Base-by-base conservation (phyloP, 2,329 filamentous ascomycete genomes). In the Paecilomyces sp. region DNA sequence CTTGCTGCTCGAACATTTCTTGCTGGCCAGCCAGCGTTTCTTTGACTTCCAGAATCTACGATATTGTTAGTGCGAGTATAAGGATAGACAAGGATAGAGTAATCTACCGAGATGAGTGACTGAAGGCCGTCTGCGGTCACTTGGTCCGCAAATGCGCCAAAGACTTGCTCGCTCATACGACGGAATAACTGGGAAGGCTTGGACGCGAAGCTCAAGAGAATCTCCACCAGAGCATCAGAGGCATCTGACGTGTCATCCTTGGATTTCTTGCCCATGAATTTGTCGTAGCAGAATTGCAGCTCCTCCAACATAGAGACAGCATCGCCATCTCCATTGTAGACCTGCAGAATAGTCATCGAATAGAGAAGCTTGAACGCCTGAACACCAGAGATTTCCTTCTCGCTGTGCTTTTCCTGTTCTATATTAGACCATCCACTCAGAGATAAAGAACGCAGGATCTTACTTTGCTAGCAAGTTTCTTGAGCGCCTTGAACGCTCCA, bases 261-360 rank as follows among this genome's bases (percentile, higher is more conserved):
- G 0, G 76, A 75, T 56, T 81, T 78, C 64, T 86, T 82, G 25
- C 74, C 72, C 58, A 80, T 69, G 59, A 89, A 80, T 68, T 86
- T 87, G 52, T 89, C 82, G 61, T 88, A 88, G 72, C 89, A 92
- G 61, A 88, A 80, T 64, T 88, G 84, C n/a, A 97, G 81, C 66
- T 97, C 93, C 58, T 89, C 85, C 8, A 97, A 79, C 62, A 94
- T 88, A 55, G 88, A 87, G 24, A 96, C 83, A 0, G 92, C 90
- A 70, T 97, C 94, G 0, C 89, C 82, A 61, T 96, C 92, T 25
- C 91, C 90, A 68, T 93, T 92, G 77, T 96, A 96, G 8, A 96
- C 82, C 72, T 97, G 91, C 58, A 97, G 81, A 13, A 97, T 84
- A 0, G 91, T 89, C 57, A 97, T 83, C 0, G 91, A 88, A 71